Evolutionary conservation across 192 early-diverging fungal genomes (phyloP), one percentile per base, ranked within the genome.

Genomic region (Podila minutissima): DNA sequence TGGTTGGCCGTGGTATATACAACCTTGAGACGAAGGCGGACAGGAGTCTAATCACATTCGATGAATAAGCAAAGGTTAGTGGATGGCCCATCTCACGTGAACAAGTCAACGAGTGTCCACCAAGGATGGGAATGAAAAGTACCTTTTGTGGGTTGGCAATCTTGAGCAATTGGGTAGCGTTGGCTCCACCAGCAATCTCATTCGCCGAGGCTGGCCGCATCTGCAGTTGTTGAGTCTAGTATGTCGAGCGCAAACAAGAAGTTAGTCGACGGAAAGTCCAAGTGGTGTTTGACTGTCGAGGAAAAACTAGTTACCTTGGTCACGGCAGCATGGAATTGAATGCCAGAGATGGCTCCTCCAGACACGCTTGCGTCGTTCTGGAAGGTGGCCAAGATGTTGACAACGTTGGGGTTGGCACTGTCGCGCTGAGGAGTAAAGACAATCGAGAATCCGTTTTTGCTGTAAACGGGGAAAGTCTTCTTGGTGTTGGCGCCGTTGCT

Each of bases 321-420:
- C 17, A 99, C 97, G 0, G 98, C 98, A 15, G 96, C 97, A 83
- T 95, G 89, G 75, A 99, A 94, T 60, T 88, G 87, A 28, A 98
- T 64, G 26, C 90, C 90, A 22, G 83, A 84, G 41, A 97, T 84
- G 5, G 73, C 33, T 9, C 86, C 88, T 49, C 88, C 87, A 20
- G 84, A 62, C 9, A 69, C 66, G 37, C n/a, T 66, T 17, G 84
- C 82, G 61, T 85, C 74, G 71, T 95, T 97, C 48, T 82, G 72
- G 82, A 96, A 95, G 5, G 85, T 88, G 6, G 93, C 90, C 8
- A 86, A 86, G 46, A 97, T 85, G 57, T 88, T 88, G 53, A 97
- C 82, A 33, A 89, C 85, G 2, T 85, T 85, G 6, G 91, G 87
- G 33, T 86, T 86, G 37, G 70, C 75, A 24, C 87, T 82, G 37